Evolutionary conservation across 208 protist species (phyloP).

Genomic region (Naegleria lovaniensis): DNA sequence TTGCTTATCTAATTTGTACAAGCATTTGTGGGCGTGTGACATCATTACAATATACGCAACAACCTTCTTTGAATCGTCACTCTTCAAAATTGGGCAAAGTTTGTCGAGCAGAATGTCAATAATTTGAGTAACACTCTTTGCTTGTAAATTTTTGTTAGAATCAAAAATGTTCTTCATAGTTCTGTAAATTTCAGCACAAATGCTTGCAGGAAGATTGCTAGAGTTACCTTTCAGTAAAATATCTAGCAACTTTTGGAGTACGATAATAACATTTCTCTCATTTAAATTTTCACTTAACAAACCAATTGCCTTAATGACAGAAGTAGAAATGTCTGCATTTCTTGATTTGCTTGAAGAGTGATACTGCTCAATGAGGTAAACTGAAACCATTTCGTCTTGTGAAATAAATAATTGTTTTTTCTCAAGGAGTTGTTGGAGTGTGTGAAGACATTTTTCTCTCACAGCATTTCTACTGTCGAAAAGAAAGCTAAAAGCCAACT

Average conservation of each 20-base stretch:
- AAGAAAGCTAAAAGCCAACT: neutral
- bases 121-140: neutral
- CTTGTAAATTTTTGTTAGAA: neutral
- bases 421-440: neutral
- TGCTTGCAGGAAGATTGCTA: neutral
- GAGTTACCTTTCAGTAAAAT: neutral
- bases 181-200: neutral
- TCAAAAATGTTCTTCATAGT: neutral
- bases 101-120: neutral
- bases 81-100: neutral
- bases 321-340: neutral
- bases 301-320: neutral
- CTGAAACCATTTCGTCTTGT: neutral
- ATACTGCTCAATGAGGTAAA: neutral
- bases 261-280: neutral
- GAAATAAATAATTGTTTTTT: neutral
- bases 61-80: neutral
- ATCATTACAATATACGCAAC: neutral
- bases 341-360: neutral
- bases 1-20: neutral
- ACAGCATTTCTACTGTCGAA: neutral
- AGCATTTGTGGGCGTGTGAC: neutral
- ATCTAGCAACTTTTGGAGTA: neutral
- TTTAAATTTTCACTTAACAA: neutral
- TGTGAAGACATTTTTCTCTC: neutral